A percentile compares a stretch with the other conserved stretches of the same genome.
Conservation (phyloP, 805 yeast species). For the Nakazawaea holstii region DNA sequence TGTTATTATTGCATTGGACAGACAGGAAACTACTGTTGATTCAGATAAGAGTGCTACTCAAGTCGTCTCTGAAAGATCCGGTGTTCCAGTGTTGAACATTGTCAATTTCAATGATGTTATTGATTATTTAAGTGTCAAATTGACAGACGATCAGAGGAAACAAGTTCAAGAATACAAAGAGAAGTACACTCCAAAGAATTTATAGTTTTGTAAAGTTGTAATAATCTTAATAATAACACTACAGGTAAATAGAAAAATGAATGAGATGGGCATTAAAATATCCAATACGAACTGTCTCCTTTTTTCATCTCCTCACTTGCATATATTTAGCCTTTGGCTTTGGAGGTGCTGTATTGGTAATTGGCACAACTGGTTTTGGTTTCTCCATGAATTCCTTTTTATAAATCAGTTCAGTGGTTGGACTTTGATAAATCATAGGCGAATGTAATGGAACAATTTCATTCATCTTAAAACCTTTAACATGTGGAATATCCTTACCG, state of each 20-base stretch:
- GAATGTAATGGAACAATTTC: conserved; percentile 86
- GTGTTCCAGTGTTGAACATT: conserved; percentile 80
- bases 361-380: conserved; percentile 31
- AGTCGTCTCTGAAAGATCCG: conserved; percentile 63
- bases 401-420: conserved; percentile 69
- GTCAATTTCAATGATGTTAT: conserved; percentile 74
- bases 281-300: not conserved
- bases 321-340: conserved; percentile 55
- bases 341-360: conserved; percentile 34
- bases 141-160: conserved; percentile 52
- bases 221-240: too few species aligned
- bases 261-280: too few species aligned
- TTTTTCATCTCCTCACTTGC: conserved; percentile 48
- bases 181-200: conserved; percentile 36
- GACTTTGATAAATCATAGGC: conserved; percentile 74
- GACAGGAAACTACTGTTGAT: conserved; percentile 84
- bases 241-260: too few species aligned
- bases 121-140: conserved; percentile 47
- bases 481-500: conserved; percentile 62
- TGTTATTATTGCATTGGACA: conserved; percentile 85
- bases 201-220: not conserved
- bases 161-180: conserved; percentile 55
- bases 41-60: conserved; percentile 73
- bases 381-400: conserved; percentile 29
- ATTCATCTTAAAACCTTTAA: conserved; percentile 84